These are phyloP conservation scores for Nigrospora sphaerica DNA, from an alignment of 2,329 filamentous ascomycete species.

Conservation along the genomic window DNA sequence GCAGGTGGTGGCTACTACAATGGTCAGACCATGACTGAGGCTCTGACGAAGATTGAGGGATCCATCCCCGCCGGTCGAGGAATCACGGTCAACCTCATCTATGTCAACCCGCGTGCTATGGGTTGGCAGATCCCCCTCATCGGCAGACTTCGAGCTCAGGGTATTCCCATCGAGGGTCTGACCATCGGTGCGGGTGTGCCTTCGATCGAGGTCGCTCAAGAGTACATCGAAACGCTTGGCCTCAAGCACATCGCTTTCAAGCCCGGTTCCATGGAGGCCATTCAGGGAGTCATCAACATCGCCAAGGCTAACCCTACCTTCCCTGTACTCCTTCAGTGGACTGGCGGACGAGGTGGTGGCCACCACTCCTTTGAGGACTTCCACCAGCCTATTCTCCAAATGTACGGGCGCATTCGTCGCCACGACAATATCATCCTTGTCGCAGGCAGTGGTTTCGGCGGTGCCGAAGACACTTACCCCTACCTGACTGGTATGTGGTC, in stretches of 20 bases:
- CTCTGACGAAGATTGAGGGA: slow-evolving; percentile 77
- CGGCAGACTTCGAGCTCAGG: slow-evolving; percentile 71
- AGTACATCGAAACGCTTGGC: slow-evolving; percentile 88
- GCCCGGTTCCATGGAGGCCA: slow-evolving; percentile 81
- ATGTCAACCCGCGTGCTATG: slow-evolving; percentile 85
- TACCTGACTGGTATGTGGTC: slow-evolving; percentile 89
- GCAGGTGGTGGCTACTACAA: slow-evolving; percentile 87
- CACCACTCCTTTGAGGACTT: slow-evolving; percentile 96
- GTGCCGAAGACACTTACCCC: slow-evolving; percentile 82
- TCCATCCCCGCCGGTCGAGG: slow-evolving; percentile 78
- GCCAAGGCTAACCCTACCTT: slow-evolving; percentile 90
- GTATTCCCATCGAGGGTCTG: slow-evolving; percentile 84
- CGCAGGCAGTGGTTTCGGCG: slow-evolving; percentile 87
- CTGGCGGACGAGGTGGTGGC: slow-evolving; percentile 85
- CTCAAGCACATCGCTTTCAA: slow-evolving; percentile 94
- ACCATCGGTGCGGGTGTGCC: slow-evolving; percentile 92
- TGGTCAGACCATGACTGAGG: slow-evolving; percentile 73
- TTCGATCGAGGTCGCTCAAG: slow-evolving; percentile 85
- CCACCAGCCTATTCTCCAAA: slow-evolving; percentile 82
- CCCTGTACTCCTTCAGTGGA: slow-evolving; percentile 93
- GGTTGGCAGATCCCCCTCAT: slow-evolving; percentile 87
- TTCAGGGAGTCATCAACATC: slow-evolving; percentile 86
- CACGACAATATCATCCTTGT: slow-evolving; percentile 83
- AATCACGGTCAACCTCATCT: slow-evolving; percentile 86
- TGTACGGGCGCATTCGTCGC: slow-evolving; percentile 83